Evolutionary conservation across 225 moss, liverwort and hornwort species (phyloP).

Genomic region (Climacium dendroides): DNA sequence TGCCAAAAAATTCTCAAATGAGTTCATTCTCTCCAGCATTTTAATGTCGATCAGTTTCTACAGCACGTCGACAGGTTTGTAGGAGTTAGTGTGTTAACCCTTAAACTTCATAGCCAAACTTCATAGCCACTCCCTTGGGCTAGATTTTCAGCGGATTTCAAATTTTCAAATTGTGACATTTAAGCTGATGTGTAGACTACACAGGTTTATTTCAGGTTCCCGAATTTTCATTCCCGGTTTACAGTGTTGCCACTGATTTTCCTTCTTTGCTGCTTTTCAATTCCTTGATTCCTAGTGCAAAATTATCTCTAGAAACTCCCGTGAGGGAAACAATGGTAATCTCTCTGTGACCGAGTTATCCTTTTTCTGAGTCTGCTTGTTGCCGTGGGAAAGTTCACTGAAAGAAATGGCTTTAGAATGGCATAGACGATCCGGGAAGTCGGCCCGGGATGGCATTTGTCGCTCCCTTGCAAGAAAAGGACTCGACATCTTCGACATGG

Average conservation of each 20-base stretch:
- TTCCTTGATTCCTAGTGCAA: not conserved
- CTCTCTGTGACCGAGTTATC: not conserved
- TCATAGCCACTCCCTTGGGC: not conserved
- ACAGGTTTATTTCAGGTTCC: not conserved
- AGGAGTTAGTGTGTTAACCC: not conserved
- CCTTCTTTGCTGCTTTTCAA: not conserved
- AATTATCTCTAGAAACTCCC: too few species aligned
- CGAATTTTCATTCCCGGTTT: not conserved
- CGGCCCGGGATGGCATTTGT: constrained; percentile 11
- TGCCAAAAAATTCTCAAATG: not conserved
- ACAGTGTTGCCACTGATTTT: not conserved
- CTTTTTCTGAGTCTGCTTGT: not conserved
- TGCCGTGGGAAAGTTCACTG: not conserved
- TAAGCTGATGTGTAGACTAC: too few species aligned
- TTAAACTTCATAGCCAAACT: not conserved
- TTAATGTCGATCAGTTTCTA: not conserved
- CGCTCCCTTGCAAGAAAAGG: constrained; percentile 27
- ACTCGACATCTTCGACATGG: constrained; percentile 29
- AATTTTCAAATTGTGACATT: not conserved
- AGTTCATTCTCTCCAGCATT: not conserved
- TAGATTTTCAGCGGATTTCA: not conserved
- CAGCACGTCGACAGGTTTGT: not conserved
- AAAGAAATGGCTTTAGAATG: constrained; percentile 10
- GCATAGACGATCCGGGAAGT: constrained; percentile 10
- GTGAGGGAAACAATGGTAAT: not conserved